Evolutionary conservation across 23 red algal genomes (phyloP).

Genomic region (Agarophyton chilense): DNA sequence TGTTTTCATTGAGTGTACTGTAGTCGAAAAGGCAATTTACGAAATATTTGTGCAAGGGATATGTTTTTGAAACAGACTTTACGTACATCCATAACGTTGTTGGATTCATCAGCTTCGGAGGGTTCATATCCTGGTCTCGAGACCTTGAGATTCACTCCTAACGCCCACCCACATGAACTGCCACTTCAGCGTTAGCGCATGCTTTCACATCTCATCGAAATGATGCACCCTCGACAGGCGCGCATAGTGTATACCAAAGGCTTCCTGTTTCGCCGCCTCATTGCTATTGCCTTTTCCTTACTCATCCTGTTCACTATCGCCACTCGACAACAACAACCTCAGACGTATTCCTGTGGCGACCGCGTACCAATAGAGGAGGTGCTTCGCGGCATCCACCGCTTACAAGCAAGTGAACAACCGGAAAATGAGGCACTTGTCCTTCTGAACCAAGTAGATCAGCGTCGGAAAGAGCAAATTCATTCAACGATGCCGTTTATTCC

Average conservation of each 20-base stretch:
- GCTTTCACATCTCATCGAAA: neutral
- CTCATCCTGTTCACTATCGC: neutral
- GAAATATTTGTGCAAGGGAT: too few species aligned
- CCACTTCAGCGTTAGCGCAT: too few species aligned
- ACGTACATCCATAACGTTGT: too few species aligned
- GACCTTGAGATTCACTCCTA: too few species aligned
- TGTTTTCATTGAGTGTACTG: too few species aligned
- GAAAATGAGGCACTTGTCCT: neutral
- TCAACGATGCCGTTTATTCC: neutral
- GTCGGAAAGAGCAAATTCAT: neutral
- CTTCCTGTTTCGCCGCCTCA: neutral
- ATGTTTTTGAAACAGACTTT: too few species aligned
- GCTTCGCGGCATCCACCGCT: neutral
- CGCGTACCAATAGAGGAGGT: slow-evolving; percentile 10
- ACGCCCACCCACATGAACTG: too few species aligned
- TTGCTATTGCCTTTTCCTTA: neutral
- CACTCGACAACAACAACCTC: neutral
- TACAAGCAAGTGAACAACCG: neutral
- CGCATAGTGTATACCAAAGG: neutral
- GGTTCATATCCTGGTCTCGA: too few species aligned
- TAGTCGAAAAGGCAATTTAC: too few species aligned
- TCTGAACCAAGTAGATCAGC: neutral
- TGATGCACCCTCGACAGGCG: neutral
- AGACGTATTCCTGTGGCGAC: neutral
- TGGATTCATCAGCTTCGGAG: too few species aligned